These are phyloP conservation scores for Trifolium fragiferum DNA, from an alignment of 306 rosid species.

Conservation along the genomic window DNA sequence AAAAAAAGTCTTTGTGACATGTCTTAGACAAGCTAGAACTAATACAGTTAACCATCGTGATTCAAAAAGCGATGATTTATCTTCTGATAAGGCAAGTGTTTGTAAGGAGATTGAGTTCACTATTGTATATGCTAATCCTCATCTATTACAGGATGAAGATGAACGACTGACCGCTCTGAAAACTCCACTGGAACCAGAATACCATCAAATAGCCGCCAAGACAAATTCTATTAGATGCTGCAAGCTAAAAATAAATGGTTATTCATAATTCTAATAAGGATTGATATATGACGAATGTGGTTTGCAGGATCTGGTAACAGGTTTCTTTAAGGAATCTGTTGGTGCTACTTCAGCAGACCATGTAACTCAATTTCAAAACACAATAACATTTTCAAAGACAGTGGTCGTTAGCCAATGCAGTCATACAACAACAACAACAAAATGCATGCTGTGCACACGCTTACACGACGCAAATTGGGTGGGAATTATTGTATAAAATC, in stretches of 20 bases:
- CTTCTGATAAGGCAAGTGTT: no score
- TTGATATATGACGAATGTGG: neutral
- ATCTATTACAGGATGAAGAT: no score
- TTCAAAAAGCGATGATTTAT: no score
- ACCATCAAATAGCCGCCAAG: no score
- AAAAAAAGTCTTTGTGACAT: neutral
- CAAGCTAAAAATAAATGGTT: no score
- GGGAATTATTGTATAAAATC: neutral
- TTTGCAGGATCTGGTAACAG: neutral
- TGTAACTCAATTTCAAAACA: neutral
- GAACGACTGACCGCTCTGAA: no score
- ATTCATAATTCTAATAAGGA: no score
- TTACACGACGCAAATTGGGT: neutral
- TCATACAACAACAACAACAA: neutral
- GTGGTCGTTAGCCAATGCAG: neutral
- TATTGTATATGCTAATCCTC: no score
- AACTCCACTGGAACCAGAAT: no score
- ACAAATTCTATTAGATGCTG: no score
- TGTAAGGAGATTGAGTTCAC: no score
- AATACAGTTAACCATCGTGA: neutral
- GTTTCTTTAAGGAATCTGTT: neutral
- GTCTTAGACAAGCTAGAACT: neutral
- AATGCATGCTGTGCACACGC: neutral
- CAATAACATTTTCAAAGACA: neutral
- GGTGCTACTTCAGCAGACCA: neutral